These are phyloP conservation scores for Erysimum cheiri DNA, from an alignment of 441 rosid genomes.

Conservation along the genomic window DNA sequence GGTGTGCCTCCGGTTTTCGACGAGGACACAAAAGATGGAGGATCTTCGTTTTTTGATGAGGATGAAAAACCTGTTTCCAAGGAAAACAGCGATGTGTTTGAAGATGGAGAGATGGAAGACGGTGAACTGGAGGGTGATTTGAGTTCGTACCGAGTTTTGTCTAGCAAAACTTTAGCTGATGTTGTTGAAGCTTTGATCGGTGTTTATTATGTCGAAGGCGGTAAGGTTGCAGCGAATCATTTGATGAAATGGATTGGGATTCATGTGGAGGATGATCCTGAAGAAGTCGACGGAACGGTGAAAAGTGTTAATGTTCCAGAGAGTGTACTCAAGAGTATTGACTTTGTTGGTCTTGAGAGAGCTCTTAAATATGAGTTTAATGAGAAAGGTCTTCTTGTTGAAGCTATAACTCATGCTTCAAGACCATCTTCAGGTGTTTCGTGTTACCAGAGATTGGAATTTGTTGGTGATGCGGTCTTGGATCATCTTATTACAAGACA, in stretches of 20 bases:
- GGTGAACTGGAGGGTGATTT: constrained; percentile 96
- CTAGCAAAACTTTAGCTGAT: constrained; percentile 98
- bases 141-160: constrained; percentile 93
- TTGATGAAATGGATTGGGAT: constrained; percentile 98
- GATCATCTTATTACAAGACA: constrained; percentile 97
- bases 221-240: constrained; percentile 90
- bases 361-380: constrained; percentile 70
- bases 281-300: constrained; percentile 52
- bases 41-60: constrained; percentile 71
- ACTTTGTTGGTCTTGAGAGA: constrained; percentile 79
- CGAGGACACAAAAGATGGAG: constrained; percentile 94
- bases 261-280: constrained; percentile 80
- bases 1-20: constrained; percentile 98
- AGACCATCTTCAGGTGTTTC: constrained; percentile 97
- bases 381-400: constrained; percentile 73
- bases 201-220: constrained; percentile 94
- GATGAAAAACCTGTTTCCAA: constrained; percentile 51
- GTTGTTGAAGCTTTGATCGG: constrained; percentile 99
- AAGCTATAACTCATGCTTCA: constrained; percentile 98
- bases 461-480: constrained; percentile 98
- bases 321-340: constrained; percentile 77
- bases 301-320: constrained; percentile 72
- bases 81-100: constrained; percentile 49
- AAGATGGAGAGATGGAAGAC: constrained; percentile 88
- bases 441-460: constrained; percentile 94